These are phyloP conservation scores for Spongispora temasekensis DNA, from an alignment of 1,284 basidiomycete species.

Conservation along the genomic window DNA sequence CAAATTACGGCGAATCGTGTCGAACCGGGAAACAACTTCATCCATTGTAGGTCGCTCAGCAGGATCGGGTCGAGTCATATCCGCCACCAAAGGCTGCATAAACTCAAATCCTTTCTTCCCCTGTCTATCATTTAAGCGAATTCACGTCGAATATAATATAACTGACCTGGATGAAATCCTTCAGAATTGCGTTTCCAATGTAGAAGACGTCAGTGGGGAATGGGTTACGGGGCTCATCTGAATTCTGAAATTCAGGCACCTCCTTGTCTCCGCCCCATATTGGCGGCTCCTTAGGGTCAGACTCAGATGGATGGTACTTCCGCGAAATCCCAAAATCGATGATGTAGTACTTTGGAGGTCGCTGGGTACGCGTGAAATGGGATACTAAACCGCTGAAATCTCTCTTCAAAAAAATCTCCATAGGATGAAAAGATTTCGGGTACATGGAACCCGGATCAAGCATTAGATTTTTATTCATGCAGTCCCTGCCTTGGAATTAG, in stretches of 20 bases:
- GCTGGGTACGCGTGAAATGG: neutral
- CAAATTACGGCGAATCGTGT: no score
- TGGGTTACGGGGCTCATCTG: constrained; percentile 26
- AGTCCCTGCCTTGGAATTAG: neutral
- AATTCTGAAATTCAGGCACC: constrained; percentile 27
- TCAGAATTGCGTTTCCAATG: constrained; percentile 35
- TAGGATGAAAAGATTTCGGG: neutral
- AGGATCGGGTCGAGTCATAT: neutral
- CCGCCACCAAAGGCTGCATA: neutral
- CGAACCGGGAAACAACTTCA: neutral
- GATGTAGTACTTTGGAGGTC: neutral
- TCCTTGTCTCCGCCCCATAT: constrained; percentile 24
- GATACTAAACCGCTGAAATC: neutral
- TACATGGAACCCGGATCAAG: neutral
- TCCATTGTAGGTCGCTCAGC: neutral
- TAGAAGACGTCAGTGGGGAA: constrained; percentile 41
- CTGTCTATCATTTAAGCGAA: neutral
- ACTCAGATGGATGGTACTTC: neutral
- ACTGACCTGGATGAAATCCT: constrained; percentile 32
- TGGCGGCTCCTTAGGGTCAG: neutral
- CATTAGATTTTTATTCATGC: neutral
- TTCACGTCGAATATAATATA: neutral
- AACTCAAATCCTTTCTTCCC: constrained; percentile 1
- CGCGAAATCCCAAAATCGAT: neutral
- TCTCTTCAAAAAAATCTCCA: neutral